Evolutionary conservation across 345 rosid genomes (phyloP).

Genomic region (Hirschfeldia incana): DNA sequence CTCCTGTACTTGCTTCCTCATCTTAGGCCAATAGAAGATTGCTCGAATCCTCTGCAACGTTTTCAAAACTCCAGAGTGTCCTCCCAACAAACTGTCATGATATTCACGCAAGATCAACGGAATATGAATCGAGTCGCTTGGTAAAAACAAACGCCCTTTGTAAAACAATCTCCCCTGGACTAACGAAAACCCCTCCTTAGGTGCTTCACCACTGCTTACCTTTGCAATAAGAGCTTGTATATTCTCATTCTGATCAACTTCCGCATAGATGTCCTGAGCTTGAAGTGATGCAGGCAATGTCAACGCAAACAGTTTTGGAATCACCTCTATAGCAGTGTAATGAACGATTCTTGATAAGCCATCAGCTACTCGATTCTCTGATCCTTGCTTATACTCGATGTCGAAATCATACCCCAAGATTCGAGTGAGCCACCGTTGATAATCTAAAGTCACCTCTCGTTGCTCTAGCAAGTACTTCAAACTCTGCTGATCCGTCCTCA

Average conservation of each 20-base stretch:
- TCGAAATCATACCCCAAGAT: background rate
- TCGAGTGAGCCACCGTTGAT: background rate
- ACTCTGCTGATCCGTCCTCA: background rate
- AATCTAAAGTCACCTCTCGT: background rate
- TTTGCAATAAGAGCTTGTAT: background rate
- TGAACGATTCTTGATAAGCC: background rate
- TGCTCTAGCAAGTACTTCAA: background rate
- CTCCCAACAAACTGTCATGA: background rate
- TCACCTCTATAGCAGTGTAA: background rate
- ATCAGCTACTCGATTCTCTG: background rate
- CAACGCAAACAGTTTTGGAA: background rate
- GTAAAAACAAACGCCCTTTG: background rate
- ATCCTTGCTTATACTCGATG: background rate
- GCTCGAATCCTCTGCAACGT: background rate
- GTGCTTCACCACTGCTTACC: background rate
- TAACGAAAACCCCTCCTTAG: background rate
- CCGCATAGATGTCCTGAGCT: background rate
- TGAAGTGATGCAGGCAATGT: background rate
- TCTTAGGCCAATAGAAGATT: background rate
- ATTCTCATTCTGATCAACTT: background rate
- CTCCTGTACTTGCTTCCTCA: background rate
- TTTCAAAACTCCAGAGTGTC: background rate
- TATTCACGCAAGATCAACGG: background rate
- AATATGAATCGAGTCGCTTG: background rate
- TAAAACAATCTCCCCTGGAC: background rate